Percentiles rank a stretch among this genome's conserved stretches.
These are phyloP conservation scores for Lasiosphaeris hirsuta DNA, from an alignment of 495 filamentous ascomycete genomes.

Conservation along the genomic window DNA sequence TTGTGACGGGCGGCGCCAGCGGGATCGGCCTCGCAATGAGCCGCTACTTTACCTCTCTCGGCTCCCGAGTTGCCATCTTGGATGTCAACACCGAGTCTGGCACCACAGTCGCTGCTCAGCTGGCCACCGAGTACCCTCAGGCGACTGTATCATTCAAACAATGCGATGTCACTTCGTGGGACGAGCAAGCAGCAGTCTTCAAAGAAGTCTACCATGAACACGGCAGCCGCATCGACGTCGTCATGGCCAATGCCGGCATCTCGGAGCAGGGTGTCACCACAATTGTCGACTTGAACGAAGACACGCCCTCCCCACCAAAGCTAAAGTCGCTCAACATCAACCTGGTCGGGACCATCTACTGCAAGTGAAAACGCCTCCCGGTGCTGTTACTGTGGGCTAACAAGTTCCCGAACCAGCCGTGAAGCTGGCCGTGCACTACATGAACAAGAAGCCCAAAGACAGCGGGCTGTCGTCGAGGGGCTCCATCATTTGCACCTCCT, in stretches of 20 bases:
- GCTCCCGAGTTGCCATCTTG: constrained; percentile 47
- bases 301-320: constrained; percentile 37
- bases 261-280: constrained; percentile 41
- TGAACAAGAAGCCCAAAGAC: constrained; percentile 41
- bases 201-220: constrained; percentile 35
- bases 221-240: constrained; percentile 44
- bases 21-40: constrained; percentile 53
- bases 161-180: constrained; percentile 50
- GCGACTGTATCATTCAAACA: constrained; percentile 39
- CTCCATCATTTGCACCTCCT: constrained; percentile 54
- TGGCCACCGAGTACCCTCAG: constrained; percentile 36
- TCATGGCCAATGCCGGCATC: constrained; percentile 57
- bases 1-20: constrained; percentile 50
- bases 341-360: constrained; percentile 45
- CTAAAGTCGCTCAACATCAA: constrained; percentile 47
- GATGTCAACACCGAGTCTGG: constrained; percentile 45
- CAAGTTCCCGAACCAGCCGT: constrained; percentile 31
- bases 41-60: constrained; percentile 44
- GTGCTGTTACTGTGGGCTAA: background rate
- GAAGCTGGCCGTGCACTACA: constrained; percentile 51
- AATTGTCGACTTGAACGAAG: constrained; percentile 31
- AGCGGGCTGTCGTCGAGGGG: constrained; percentile 34
- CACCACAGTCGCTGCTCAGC: constrained; percentile 23
- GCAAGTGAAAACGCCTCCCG: constrained; percentile 31
- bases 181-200: constrained; percentile 44